phyloP scores from a whole-genome alignment of 495 filamentous ascomycete species.

The Tuber aestivum region DNA sequence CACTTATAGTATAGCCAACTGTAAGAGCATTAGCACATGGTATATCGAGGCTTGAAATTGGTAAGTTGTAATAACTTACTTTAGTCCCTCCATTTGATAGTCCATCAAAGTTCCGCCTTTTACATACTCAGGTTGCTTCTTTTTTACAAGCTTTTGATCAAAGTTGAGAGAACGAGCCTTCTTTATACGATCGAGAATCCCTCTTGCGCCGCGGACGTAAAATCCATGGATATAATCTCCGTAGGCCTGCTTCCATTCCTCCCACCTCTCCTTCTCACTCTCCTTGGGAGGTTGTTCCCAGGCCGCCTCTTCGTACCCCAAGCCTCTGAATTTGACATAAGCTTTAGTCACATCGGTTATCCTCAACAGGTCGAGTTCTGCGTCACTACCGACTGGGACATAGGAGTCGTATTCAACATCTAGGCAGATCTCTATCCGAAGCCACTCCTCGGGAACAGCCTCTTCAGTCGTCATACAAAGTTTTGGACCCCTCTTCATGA shows the following conservation, averaged over 20 bases:
- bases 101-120: slow-evolving; percentile 77
- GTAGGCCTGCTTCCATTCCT: slow-evolving; percentile 76
- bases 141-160: slow-evolving; percentile 56
- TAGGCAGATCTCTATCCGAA: slow-evolving; percentile 83
- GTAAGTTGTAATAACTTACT: slow-evolving; percentile 43
- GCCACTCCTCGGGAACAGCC: slow-evolving; percentile 75
- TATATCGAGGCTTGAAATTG: slow-evolving; percentile 1
- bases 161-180: slow-evolving; percentile 61
- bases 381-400: slow-evolving; percentile 49
- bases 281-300: slow-evolving; percentile 79
- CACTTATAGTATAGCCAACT: slow-evolving; percentile 90
- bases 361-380: slow-evolving; percentile 59
- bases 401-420: slow-evolving; percentile 60
- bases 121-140: slow-evolving; percentile 66
- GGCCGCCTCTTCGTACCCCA: slow-evolving; percentile 84
- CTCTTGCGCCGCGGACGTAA: slow-evolving; percentile 58
- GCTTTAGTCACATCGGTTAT: slow-evolving; percentile 65
- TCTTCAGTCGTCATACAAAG: slow-evolving; percentile 68
- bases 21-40: slow-evolving; percentile 14
- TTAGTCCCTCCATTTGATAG: slow-evolving; percentile 89
- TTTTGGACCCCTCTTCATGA: slow-evolving; percentile 61
- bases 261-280: slow-evolving; percentile 62
- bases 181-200: slow-evolving; percentile 56
- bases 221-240: slow-evolving; percentile 72
- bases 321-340: slow-evolving; percentile 86